A percentile compares a stretch with the other conserved stretches of the same genome.
phyloP scores from a whole-genome alignment of 2,329 filamentous ascomycete species.

The Dactylellina sp. region DNA sequence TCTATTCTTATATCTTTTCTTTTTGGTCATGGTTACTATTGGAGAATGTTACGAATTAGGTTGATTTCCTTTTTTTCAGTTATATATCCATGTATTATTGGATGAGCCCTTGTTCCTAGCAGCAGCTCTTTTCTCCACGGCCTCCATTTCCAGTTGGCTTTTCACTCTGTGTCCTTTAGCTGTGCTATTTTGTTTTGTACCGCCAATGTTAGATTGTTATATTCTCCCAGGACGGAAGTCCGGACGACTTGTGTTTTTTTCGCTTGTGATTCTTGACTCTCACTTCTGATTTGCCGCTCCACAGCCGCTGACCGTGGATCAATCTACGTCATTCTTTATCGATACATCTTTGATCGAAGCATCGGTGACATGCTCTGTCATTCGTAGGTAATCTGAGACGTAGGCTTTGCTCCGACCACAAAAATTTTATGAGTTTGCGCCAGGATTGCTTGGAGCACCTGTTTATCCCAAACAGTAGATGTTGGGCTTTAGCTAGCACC shows the following conservation, averaged over 20 bases:
- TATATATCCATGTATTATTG: conserved; percentile 34
- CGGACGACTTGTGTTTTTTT: not conserved
- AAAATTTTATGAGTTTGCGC: too few species aligned
- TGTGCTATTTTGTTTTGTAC: conserved; percentile 37
- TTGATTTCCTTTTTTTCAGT: conserved; percentile 15
- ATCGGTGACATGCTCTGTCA: too few species aligned
- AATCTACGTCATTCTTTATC: too few species aligned
- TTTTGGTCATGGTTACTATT: conserved; percentile 17
- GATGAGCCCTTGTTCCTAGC: conserved; percentile 26
- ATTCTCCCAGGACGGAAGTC: conserved; percentile 18
- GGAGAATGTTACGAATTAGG: conserved; percentile 24
- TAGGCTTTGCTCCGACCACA: too few species aligned
- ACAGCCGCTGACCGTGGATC: too few species aligned
- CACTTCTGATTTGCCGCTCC: not conserved
- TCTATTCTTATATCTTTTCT: conserved; percentile 24
- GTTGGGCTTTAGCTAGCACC: too few species aligned
- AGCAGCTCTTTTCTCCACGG: conserved; percentile 23
- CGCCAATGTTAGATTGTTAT: conserved; percentile 51
- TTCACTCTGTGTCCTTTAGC: conserved; percentile 36
- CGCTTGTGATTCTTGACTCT: not conserved
- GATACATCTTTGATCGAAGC: too few species aligned
- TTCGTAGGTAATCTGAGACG: too few species aligned
- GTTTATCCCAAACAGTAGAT: too few species aligned
- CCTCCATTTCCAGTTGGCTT: conserved; percentile 16
- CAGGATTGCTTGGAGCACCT: too few species aligned